Conservation (phyloP, 345 rosid species). For the Aquilaria sinensis region DNA sequence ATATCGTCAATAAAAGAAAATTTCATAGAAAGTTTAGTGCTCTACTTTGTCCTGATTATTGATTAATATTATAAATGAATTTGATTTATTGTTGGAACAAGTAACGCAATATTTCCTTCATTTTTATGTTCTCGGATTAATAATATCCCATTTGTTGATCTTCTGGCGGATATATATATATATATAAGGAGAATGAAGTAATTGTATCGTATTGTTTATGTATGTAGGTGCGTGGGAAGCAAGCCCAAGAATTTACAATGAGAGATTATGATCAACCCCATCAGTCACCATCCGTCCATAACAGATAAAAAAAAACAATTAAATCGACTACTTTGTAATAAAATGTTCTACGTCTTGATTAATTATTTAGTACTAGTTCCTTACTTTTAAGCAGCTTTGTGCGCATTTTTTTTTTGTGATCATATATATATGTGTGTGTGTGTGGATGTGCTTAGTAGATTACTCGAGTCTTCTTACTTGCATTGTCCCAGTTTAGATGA, state of each 20-base stretch:
- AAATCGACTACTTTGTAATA: background rate
- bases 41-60: too few species aligned
- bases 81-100: too few species aligned
- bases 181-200: conserved; percentile 17
- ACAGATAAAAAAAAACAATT: conserved; percentile 5
- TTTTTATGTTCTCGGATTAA: too few species aligned
- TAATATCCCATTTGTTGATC: background rate
- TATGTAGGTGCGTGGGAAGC: conserved; percentile 5
- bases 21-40: too few species aligned
- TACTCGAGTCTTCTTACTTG: too few species aligned
- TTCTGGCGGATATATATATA: background rate
- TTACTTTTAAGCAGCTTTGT: background rate
- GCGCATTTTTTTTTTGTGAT: background rate
- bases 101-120: too few species aligned
- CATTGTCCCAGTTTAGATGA: too few species aligned
- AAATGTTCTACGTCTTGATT: background rate
- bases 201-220: conserved; percentile 7
- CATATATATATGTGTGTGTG: too few species aligned
- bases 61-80: too few species aligned
- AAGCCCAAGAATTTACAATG: conserved; percentile 3
- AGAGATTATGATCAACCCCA: conserved; percentile 27
- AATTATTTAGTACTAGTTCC: background rate
- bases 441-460: too few species aligned
- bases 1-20: too few species aligned
- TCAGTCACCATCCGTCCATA: conserved; percentile 26